phyloP scores from a whole-genome alignment of 176 grass and related monocot genomes.

The Calamus simplicifolius region DNA sequence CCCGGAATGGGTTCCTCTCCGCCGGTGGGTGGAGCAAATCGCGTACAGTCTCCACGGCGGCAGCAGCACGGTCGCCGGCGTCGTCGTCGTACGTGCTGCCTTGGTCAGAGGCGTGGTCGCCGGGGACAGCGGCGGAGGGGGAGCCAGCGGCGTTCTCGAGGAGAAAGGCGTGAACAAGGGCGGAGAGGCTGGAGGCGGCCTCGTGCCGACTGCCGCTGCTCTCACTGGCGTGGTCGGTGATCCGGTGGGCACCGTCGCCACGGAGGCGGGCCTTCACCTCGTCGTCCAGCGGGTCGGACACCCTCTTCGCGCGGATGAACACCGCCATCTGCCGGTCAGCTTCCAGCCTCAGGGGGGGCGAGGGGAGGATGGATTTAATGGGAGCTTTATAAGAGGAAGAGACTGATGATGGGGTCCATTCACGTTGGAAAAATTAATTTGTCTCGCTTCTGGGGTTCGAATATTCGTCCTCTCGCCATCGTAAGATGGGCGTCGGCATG shows the following conservation, averaged over 20 bases:
- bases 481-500: too few species aligned
- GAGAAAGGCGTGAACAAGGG: slow-evolving; percentile 42
- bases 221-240: background rate
- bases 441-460: too few species aligned
- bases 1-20: background rate
- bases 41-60: background rate
- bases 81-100: too few species aligned
- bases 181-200: background rate
- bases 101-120: background rate
- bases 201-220: slow-evolving; percentile 44
- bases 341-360: too few species aligned
- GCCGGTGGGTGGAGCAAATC: background rate
- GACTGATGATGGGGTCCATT: too few species aligned
- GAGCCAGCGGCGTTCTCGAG: slow-evolving; percentile 12
- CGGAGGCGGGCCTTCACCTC: slow-evolving; percentile 22
- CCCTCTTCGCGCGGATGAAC: slow-evolving; percentile 11
- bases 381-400: too few species aligned
- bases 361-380: too few species aligned
- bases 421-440: too few species aligned
- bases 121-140: background rate
- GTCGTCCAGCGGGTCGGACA: slow-evolving; percentile 14
- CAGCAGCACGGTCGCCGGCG: background rate
- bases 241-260: background rate
- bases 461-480: too few species aligned
- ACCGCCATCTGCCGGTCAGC: background rate